A percentile compares a stretch with the other conserved stretches of the same genome.
phyloP scores from a whole-genome alignment of 108 stramenopile genomes.

The Nannochloropsis granulata region DNA sequence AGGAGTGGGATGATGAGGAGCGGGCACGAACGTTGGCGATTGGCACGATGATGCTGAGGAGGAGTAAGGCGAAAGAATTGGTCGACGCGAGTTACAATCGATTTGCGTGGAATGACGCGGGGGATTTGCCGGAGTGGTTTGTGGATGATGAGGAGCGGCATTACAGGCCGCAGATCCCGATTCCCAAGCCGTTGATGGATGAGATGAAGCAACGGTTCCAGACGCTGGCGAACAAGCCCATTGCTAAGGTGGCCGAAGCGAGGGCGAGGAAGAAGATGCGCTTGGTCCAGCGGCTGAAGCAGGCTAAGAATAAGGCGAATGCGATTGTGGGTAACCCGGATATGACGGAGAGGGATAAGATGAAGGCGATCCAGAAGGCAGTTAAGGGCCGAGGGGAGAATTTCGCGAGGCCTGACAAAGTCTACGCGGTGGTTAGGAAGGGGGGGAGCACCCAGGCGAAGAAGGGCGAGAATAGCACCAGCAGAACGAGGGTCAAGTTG shows the following conservation, averaged over 20 bases:
- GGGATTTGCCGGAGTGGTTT: conserved; percentile 93
- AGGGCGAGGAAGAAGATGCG: conserved; percentile 78
- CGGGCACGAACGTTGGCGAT: conserved; percentile 74
- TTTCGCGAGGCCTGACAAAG: conserved; percentile 48
- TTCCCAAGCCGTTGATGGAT: conserved; percentile 67
- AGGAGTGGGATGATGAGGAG: conserved; percentile 96
- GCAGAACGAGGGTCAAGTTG: conserved; percentile 75
- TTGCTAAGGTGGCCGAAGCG: conserved; percentile 97
- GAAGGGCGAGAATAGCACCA: conserved; percentile 15
- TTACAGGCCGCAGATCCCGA: conserved; percentile 91
- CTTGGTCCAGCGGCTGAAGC: conserved; percentile 57
- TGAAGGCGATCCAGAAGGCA: conserved; percentile 89
- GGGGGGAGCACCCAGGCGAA: conserved; percentile 17
- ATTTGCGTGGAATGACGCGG: conserved; percentile 93
- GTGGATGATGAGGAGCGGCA: conserved; percentile 86
- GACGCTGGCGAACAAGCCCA: conserved; percentile 69
- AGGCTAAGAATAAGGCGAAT: conserved; percentile 87
- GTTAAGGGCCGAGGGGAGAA: conserved; percentile 58
- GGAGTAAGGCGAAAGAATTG: conserved; percentile 76
- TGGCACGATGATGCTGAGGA: conserved; percentile 89
- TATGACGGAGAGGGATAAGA: conserved; percentile 83
- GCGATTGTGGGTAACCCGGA: conserved; percentile 53
- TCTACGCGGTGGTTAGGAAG: conserved; percentile 77
- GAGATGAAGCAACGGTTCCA: conserved; percentile 84
- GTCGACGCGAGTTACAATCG: conserved; percentile 99